Base-by-base conservation (phyloP, 176 grass and related monocot species). In the Hyparrhenia diplandra region DNA sequence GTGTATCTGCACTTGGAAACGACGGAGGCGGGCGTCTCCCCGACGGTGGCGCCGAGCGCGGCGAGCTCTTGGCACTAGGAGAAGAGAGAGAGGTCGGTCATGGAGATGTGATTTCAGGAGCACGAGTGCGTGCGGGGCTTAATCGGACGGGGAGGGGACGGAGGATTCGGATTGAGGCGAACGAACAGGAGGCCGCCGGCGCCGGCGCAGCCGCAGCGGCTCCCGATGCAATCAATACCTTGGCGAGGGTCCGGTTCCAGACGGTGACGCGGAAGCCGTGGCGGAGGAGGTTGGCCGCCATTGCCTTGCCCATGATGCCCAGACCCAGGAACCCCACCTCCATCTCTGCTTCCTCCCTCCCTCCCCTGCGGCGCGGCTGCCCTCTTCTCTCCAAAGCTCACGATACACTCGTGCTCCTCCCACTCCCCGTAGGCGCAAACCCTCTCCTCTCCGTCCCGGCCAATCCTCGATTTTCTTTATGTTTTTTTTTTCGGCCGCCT, bases 301-400 rank as follows among this genome's bases (percentile, higher is more conserved):
- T 99, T 71, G 96, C 96, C 69, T 91, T 99, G 23, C 96, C 92
- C 92, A 99, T 99, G 84, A 99, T 99, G 37, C 92, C 92, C 34
- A 99, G 81, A 41, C 96, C 96, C 79, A 93, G 27, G 82, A 99
- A 99, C 1, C 96, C 96, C 20, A 95, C 90, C 92, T 99, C 96
- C 96, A 99, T 95, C 85, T 79, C 73, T 14, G n/a, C n/a, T n/a
- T n/a, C 20, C 32, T 32, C 65, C 27, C 46, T 32, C 65, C 27
- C 47, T 36, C 36, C 35, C 13, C 58, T n/a, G n/a, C n/a, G n/a
- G n/a, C n/a, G n/a, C 36, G 9, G 5, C 41, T 14, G 5, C 6
- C 45, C 17, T 51, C 17, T 47, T 51, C 47, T 51, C 47, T 65
- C n/a, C 52, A 6, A 14, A 31, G 54, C 54, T 58, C n/a, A 24